Conservation (phyloP, 164 flowering plant genomes). For the Macadamia integrifolia region DNA sequence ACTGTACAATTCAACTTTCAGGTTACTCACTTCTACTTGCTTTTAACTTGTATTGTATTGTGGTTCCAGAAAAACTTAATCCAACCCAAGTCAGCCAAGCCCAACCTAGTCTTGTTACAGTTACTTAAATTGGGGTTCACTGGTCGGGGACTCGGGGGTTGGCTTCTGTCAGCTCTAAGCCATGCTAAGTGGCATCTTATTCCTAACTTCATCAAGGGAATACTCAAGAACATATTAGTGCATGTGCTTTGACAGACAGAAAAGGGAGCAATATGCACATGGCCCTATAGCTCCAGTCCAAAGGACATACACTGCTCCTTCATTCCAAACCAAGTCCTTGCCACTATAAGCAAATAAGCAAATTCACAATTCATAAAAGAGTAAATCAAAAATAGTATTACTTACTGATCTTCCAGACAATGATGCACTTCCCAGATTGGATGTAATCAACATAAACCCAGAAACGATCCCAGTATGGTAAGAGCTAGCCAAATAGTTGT, state of each 20-base stretch:
- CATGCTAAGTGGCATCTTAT: not conserved
- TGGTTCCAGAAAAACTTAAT: no score
- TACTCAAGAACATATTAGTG: conserved; percentile 1
- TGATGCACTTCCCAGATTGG: conserved; percentile 41
- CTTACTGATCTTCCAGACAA: conserved; percentile 45
- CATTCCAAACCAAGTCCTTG: not conserved
- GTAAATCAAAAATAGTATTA: not conserved
- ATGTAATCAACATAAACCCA: conserved; percentile 64
- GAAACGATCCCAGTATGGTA: conserved; percentile 83
- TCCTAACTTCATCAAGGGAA: not conserved
- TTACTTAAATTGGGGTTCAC: no score
- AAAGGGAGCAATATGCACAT: not conserved
- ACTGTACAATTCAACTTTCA: no score
- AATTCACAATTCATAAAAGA: not conserved
- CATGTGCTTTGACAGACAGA: not conserved
- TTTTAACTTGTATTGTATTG: no score
- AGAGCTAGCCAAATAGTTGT: conserved; percentile 76
- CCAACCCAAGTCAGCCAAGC: no score
- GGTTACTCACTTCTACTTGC: no score
- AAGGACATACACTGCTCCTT: not conserved
- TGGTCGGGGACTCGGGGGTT: no score
- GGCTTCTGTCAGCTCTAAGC: no score
- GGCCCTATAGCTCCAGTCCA: not conserved
- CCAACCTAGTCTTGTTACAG: no score
- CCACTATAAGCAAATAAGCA: not conserved